Conservation (phyloP, 73 alveolate genomes). For the Paramecium caudatum region DNA sequence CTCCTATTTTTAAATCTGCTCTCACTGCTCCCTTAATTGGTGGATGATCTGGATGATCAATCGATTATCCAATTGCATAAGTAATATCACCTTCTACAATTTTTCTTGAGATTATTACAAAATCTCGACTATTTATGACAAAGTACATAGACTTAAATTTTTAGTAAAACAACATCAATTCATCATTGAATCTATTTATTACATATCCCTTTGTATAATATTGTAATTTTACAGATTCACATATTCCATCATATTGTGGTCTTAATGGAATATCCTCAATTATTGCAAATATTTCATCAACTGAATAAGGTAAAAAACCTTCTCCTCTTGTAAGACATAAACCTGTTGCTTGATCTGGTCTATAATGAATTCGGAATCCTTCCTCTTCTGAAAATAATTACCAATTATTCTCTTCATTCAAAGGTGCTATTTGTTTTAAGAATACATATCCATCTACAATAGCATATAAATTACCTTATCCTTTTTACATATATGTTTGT, state of each 20-base stretch:
- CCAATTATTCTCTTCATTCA: conserved; percentile 20
- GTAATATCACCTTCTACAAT: conserved; percentile 17
- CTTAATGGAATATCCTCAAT: background rate
- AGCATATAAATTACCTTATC: background rate
- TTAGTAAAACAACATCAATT: conserved; percentile 2
- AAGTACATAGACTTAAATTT: conserved; percentile 31
- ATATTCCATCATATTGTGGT: conserved; percentile 10
- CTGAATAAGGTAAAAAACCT: conserved; percentile 23
- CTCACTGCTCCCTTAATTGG: conserved; percentile 21
- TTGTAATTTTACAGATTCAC: background rate
- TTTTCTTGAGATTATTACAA: conserved; percentile 9
- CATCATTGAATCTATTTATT: background rate
- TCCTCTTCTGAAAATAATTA: background rate
- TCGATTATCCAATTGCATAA: conserved; percentile 37
- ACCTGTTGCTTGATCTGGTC: conserved; percentile 5
- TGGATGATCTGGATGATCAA: conserved; percentile 39
- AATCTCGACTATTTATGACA: background rate
- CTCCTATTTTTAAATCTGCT: conserved; percentile 51
- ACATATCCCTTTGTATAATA: background rate
- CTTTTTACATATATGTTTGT: background rate
- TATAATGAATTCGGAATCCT: conserved; percentile 2
- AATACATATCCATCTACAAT: background rate
- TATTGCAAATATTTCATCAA: conserved; percentile 16
- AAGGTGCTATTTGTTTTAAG: background rate
- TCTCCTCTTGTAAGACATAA: conserved; percentile 37